Conservation (phyloP, 1,284 basidiomycete genomes). For the Fistulinella cinereoalba region DNA sequence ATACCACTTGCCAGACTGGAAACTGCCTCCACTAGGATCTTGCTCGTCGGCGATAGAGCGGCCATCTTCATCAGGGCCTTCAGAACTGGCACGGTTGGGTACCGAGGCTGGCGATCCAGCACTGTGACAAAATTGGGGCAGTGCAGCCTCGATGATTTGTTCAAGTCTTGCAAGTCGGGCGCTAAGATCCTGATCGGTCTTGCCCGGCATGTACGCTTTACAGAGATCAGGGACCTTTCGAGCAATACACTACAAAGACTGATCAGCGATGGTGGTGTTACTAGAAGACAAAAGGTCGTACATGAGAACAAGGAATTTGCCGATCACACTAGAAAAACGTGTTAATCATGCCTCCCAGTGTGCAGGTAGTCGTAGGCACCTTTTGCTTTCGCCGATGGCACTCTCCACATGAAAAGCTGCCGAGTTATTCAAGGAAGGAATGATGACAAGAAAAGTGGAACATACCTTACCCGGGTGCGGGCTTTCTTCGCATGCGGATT, state of each 20-base stretch:
- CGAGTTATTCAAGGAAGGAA: conserved; percentile 5
- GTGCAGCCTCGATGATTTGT: conserved; percentile 71
- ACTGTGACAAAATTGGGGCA: conserved; percentile 64
- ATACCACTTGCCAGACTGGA: conserved; percentile 81
- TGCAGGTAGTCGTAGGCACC: conserved; percentile 37
- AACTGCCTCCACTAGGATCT: conserved; percentile 68
- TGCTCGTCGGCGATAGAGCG: conserved; percentile 70
- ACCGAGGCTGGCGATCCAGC: conserved; percentile 36
- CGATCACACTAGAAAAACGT: conserved; percentile 61
- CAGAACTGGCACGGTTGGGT: conserved; percentile 45
- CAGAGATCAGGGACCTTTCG: conserved; percentile 82
- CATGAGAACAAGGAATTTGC: conserved; percentile 79
- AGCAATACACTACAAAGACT: conserved; percentile 58
- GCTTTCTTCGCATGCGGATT: conserved; percentile 59
- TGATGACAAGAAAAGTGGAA: conserved; percentile 9
- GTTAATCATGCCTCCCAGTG: conserved; percentile 17
- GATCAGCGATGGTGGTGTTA: conserved; percentile 11
- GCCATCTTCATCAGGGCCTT: conserved; percentile 53
- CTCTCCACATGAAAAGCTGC: conserved; percentile 81
- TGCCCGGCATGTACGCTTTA: conserved; percentile 82
- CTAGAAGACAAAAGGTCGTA: conserved; percentile 28
- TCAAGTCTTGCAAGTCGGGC: conserved; percentile 70
- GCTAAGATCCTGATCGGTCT: conserved; percentile 75
- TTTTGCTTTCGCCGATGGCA: conserved; percentile 83
- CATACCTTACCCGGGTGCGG: conserved; percentile 67